A percentile compares a stretch with the other conserved stretches of the same genome.
These are phyloP conservation scores for Sarcomyxa edulis DNA, from an alignment of 768 basidiomycete genomes.

Conservation along the genomic window DNA sequence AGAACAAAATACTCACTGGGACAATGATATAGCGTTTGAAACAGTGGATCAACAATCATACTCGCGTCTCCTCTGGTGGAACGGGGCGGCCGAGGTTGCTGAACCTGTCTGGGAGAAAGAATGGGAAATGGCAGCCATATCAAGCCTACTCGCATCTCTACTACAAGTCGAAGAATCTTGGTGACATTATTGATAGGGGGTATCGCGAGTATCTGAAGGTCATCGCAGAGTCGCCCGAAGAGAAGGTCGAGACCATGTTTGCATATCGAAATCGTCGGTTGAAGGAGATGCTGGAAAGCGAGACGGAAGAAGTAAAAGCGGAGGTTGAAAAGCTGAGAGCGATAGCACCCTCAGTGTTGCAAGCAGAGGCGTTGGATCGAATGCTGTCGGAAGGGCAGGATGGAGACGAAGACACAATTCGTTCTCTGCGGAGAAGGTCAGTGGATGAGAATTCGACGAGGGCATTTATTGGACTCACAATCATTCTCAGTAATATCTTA, in stretches of 20 bases:
- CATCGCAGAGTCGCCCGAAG: background rate
- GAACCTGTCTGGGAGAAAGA: background rate
- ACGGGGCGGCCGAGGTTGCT: too few relatives aligned
- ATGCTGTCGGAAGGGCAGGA: background rate
- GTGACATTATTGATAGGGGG: background rate
- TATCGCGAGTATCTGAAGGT: background rate
- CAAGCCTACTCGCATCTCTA: background rate
- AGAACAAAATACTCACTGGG: too few relatives aligned
- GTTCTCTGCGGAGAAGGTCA: too few relatives aligned
- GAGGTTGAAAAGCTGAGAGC: background rate
- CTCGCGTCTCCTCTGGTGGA: too few relatives aligned
- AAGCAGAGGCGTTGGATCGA: background rate
- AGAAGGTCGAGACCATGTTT: background rate
- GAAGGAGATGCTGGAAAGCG: background rate
- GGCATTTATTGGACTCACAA: too few relatives aligned
- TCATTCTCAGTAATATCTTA: background rate
- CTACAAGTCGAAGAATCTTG: background rate
- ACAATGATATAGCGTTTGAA: background rate
- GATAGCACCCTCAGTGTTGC: background rate
- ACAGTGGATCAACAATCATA: conserved; percentile 2
- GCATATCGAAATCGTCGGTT: background rate
- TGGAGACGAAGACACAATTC: too few relatives aligned
- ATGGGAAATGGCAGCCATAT: background rate
- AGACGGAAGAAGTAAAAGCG: background rate
- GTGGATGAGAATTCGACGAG: too few relatives aligned